Evolutionary conservation across 306 rosid species (phyloP).

Genomic region (Argentina anserina): DNA sequence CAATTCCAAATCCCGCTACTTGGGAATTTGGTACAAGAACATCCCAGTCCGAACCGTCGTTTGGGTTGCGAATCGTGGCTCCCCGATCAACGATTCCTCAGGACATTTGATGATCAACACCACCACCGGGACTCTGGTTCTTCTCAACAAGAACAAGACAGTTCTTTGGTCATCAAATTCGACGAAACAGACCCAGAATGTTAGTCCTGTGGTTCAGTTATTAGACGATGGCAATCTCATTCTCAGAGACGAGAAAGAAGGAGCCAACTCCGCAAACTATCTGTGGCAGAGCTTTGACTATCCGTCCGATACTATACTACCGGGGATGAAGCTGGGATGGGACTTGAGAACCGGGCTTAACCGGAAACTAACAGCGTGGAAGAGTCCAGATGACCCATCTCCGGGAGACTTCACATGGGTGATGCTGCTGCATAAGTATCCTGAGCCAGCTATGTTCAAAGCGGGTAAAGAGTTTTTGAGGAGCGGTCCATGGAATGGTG

Average conservation of each 20-base stretch:
- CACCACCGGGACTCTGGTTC: constrained; percentile 26
- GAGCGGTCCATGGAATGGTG: constrained; percentile 50
- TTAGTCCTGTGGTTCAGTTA: constrained; percentile 27
- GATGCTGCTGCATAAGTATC: constrained; percentile 15
- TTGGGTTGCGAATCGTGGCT: constrained; percentile 39
- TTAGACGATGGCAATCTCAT: constrained; percentile 52
- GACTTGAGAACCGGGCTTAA: constrained; percentile 30
- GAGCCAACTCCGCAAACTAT: constrained; percentile 4
- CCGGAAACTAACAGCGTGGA: constrained; percentile 48
- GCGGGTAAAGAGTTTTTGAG: constrained; percentile 21
- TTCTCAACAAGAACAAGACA: constrained; percentile 14
- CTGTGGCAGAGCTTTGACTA: constrained; percentile 50
- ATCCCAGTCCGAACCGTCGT: constrained; percentile 21
- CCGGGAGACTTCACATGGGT: constrained; percentile 30
- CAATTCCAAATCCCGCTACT: constrained; percentile 24
- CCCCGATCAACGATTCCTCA: constrained; percentile 28
- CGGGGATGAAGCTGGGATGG: constrained; percentile 51
- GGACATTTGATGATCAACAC: constrained; percentile 29
- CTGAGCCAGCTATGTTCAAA: constrained; percentile 30
- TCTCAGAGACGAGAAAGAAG: constrained; percentile 19
- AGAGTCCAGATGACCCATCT: constrained; percentile 42
- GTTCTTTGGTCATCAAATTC: constrained; percentile 40
- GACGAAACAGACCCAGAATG: constrained; percentile 12
- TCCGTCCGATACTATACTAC: constrained; percentile 36
- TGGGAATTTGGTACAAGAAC: constrained; percentile 44